These are phyloP conservation scores for Ilyonectria robusta DNA, from an alignment of 2,329 filamentous ascomycete species.

Conservation along the genomic window DNA sequence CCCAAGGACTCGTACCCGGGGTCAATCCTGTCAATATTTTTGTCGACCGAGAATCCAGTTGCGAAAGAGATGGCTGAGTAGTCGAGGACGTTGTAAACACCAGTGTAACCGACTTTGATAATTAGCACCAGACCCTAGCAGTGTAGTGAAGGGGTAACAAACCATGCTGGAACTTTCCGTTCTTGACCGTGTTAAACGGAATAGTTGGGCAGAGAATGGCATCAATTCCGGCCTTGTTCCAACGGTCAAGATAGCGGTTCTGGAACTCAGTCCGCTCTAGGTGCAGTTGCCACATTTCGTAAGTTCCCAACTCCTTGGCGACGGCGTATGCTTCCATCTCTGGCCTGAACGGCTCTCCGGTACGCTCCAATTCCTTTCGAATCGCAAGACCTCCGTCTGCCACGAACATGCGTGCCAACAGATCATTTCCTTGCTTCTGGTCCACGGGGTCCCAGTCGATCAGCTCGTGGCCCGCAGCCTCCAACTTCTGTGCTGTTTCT, in stretches of 20 bases:
- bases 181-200: conserved; percentile 59
- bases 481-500: conserved; percentile 59
- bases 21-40: conserved; percentile 53
- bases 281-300: conserved; percentile 65
- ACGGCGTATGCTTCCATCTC: conserved; percentile 54
- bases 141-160: conserved; percentile 23
- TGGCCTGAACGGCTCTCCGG: conserved; percentile 59
- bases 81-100: conserved; percentile 65
- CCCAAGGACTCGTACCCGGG: conserved; percentile 53
- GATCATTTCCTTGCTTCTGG: conserved; percentile 54
- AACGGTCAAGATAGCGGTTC: conserved; percentile 62
- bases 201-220: conserved; percentile 73
- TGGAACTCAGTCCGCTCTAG: conserved; percentile 61
- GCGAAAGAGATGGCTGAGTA: conserved; percentile 64
- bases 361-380: conserved; percentile 54
- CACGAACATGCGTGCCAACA: conserved; percentile 63
- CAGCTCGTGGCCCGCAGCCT: conserved; percentile 64
- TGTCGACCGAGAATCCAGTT: conserved; percentile 58
- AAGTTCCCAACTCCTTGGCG: conserved; percentile 57
- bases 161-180: conserved; percentile 61
- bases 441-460: conserved; percentile 65
- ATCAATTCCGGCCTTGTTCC: conserved; percentile 67
- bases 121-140: neutral
- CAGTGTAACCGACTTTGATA: conserved; percentile 62
- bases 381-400: conserved; percentile 63